These are phyloP conservation scores for Tetrapyrgos nigripes DNA, from an alignment of 1,284 basidiomycete genomes.

Conservation along the genomic window DNA sequence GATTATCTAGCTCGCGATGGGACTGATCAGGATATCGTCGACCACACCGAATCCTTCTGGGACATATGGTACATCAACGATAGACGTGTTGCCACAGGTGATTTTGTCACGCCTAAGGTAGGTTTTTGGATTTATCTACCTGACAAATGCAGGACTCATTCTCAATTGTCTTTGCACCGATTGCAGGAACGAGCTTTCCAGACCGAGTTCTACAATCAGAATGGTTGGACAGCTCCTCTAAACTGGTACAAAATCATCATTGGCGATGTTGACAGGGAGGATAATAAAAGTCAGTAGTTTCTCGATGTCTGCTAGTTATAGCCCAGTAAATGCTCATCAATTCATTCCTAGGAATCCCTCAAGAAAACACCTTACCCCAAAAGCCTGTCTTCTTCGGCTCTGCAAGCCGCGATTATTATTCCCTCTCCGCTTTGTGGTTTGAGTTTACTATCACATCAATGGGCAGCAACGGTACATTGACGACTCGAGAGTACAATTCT, in stretches of 20 bases:
- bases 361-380: constrained; percentile 24
- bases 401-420: constrained; percentile 33
- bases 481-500: constrained; percentile 38
- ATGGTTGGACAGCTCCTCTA: constrained; percentile 13
- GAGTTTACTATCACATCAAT: constrained; percentile 23
- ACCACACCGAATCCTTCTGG: constrained; percentile 31
- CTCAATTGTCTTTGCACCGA: constrained; percentile 19
- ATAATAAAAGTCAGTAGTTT: constrained; percentile 23
- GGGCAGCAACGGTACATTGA: constrained; percentile 23
- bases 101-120: constrained; percentile 13
- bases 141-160: too few species aligned
- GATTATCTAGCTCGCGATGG: constrained; percentile 39
- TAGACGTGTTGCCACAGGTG: constrained; percentile 21
- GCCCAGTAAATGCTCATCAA: too few species aligned
- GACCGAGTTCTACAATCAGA: constrained; percentile 26
- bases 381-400: constrained; percentile 43
- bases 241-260: constrained; percentile 9
- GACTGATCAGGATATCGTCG: constrained; percentile 33
- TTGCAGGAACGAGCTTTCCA: constrained; percentile 33
- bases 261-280: constrained; percentile 1
- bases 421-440: constrained; percentile 23
- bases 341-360: constrained; percentile 29
- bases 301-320: too few species aligned
- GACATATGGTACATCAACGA: constrained; percentile 32
- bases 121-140: constrained; percentile 10